A percentile compares a stretch with the other conserved stretches of the same genome.
Evolutionary conservation across 148 eudicot species (phyloP).

Genomic region (Cornus florida): DNA sequence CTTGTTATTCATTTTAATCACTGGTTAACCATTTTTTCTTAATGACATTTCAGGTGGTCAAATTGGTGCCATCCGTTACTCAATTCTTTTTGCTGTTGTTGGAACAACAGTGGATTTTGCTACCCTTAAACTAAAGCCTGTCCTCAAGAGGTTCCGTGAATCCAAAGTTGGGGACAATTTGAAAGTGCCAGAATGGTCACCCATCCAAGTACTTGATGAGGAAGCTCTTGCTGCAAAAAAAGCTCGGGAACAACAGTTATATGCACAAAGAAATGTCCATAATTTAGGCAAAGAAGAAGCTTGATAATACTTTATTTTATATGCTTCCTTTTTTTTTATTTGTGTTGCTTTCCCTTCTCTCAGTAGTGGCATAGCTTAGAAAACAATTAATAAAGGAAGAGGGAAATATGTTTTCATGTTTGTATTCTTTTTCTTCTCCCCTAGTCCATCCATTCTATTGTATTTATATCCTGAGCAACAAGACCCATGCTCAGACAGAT

Average conservation of each 20-base stretch:
- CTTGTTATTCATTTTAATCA: not conserved
- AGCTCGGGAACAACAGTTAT: conserved; percentile 74
- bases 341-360: not conserved
- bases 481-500: no score
- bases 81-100: conserved; percentile 60
- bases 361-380: not conserved
- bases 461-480: no score
- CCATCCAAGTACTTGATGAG: conserved; percentile 82
- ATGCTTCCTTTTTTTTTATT: not conserved
- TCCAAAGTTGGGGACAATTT: conserved; percentile 32
- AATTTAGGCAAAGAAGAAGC: conserved; percentile 59
- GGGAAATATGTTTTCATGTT: not conserved
- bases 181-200: conserved; percentile 90
- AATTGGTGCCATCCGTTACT: conserved; percentile 70
- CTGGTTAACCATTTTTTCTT: not conserved
- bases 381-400: not conserved
- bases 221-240: conserved; percentile 88
- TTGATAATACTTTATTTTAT: conserved; percentile 9
- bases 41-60: conserved; percentile 56
- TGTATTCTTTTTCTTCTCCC: no score
- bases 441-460: no score
- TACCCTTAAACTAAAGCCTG: conserved; percentile 57
- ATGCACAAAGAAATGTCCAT: conserved; percentile 50
- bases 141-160: conserved; percentile 40
- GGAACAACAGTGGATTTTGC: conserved; percentile 81